Evolutionary conservation across 176 grass and related monocot species (phyloP).

Genomic region (Musa itinerans): DNA sequence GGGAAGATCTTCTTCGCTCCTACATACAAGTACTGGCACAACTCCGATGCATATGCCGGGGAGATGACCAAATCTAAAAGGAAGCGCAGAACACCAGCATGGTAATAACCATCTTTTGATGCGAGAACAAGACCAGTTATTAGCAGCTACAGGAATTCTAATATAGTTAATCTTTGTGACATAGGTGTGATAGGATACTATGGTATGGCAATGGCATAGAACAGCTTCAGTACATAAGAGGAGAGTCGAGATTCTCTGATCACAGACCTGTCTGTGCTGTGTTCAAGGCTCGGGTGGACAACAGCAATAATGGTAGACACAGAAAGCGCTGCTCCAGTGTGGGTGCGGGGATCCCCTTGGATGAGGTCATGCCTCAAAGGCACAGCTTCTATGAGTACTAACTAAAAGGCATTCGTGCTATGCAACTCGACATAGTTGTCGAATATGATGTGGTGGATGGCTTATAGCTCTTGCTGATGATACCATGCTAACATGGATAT

Average conservation of each 20-base stretch:
- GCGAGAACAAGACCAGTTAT: no score
- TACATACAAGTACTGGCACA: conserved; percentile 81
- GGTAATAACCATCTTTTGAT: conserved; percentile 26
- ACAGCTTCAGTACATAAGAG: conserved; percentile 49
- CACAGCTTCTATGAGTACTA: conserved; percentile 64
- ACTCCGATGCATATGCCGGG: conserved; percentile 78
- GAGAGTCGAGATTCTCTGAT: conserved; percentile 71
- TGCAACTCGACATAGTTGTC: no score
- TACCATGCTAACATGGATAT: no score
- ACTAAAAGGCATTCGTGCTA: not conserved
- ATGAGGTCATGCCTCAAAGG: conserved; percentile 37
- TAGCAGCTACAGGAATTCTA: no score
- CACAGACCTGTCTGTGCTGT: conserved; percentile 63
- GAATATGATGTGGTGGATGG: no score
- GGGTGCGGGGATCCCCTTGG: conserved; percentile 21
- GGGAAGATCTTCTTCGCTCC: conserved; percentile 92
- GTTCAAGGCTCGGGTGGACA: conserved; percentile 49
- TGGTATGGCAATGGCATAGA: conserved; percentile 55
- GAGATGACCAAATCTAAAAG: conserved; percentile 78
- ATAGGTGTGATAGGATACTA: conserved; percentile 77
- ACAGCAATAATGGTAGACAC: conserved; percentile 40
- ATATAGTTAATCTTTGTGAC: not conserved
- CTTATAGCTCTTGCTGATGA: no score
- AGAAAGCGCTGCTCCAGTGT: conserved; percentile 51
- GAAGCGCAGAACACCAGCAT: conserved; percentile 88